phyloP scores from a whole-genome alignment of 306 rosid species.

The Rosa lucieae region DNA sequence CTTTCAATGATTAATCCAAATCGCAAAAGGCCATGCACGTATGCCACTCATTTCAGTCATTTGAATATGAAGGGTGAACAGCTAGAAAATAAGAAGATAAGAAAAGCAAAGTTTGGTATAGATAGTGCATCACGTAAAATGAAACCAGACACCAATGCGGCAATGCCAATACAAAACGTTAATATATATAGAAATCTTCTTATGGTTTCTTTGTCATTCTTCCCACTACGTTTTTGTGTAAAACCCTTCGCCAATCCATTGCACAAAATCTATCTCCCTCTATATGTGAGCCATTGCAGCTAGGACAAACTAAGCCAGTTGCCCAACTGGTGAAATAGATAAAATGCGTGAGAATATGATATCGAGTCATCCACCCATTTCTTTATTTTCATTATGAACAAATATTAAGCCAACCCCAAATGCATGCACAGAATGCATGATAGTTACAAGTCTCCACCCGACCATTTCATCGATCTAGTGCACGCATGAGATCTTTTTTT shows the following conservation, averaged over 20 bases:
- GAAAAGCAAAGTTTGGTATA: not conserved
- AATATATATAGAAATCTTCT: not conserved
- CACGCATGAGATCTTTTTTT: not conserved
- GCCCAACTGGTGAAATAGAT: not conserved
- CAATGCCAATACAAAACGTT: not conserved
- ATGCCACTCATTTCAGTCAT: not conserved
- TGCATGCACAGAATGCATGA: not conserved
- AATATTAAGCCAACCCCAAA: not conserved
- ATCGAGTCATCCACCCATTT: not conserved
- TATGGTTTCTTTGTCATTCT: conserved; percentile 1
- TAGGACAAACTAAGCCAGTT: not conserved
- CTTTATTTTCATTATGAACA: not conserved
- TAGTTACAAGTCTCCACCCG: not conserved
- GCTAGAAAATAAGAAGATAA: not conserved
- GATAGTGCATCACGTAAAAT: not conserved
- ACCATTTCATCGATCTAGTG: not conserved
- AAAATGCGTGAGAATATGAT: not conserved
- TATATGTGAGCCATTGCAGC: not conserved
- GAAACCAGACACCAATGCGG: not conserved
- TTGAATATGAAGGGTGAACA: not conserved
- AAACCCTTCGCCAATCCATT: not conserved
- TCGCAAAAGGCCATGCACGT: not conserved
- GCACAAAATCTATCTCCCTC: conserved; percentile 3
- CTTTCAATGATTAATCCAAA: not conserved
- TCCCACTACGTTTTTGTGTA: not conserved